Percentiles rank a stretch among this genome's conserved stretches.
Evolutionary conservation across 2,329 filamentous ascomycete species (phyloP).

Genomic region (Ophiostoma quercus): DNA sequence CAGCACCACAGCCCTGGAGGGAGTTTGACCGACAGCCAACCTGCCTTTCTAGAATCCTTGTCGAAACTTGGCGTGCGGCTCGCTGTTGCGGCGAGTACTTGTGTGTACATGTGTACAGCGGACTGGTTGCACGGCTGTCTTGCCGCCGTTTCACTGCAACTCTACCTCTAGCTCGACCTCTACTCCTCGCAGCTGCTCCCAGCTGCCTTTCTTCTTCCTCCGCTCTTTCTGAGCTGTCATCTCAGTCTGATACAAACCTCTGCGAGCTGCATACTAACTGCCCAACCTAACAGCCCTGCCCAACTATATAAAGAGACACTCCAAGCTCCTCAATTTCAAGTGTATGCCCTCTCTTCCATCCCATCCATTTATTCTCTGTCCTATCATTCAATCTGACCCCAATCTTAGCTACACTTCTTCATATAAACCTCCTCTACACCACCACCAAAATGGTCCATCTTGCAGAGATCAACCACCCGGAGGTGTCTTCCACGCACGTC

Average conservation of each 20-base stretch:
- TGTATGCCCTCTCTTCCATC: neutral
- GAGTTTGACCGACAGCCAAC: neutral
- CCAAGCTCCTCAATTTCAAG: neutral
- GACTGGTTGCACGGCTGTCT: neutral
- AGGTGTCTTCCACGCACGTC: conserved; percentile 31
- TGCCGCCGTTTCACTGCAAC: neutral
- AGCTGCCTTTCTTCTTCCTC: neutral
- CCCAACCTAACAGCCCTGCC: conserved; percentile 9
- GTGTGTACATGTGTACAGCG: neutral
- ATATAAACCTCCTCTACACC: neutral
- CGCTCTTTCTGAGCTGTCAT: neutral
- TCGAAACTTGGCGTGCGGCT: neutral
- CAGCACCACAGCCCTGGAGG: neutral
- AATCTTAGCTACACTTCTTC: neutral
- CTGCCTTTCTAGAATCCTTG: neutral
- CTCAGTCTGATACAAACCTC: neutral
- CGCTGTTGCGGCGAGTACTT: neutral
- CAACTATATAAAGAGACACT: conserved; percentile 10
- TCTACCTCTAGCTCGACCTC: neutral
- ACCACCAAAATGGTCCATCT: conserved; percentile 49
- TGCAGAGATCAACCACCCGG: conserved; percentile 38
- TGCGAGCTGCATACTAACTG: neutral
- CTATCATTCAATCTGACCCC: neutral
- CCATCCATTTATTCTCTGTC: neutral
- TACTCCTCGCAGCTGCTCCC: neutral